These are phyloP conservation scores for Santalum album DNA, from an alignment of 164 flowering plant species.

Conservation along the genomic window DNA sequence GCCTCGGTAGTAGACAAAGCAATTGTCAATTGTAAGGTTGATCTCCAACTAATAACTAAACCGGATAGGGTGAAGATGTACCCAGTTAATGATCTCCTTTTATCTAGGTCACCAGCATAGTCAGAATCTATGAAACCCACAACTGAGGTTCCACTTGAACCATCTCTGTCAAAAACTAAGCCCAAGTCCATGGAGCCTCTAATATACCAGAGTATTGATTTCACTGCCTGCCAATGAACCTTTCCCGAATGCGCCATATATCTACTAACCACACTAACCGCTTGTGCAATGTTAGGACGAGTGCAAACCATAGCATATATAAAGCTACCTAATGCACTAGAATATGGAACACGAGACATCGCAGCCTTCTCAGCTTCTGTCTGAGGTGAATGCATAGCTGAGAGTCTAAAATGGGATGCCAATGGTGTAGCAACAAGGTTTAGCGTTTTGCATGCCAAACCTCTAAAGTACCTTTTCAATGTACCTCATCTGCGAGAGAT, in stretches of 20 bases:
- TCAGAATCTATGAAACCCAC: slow-evolving; percentile 12
- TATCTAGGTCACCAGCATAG: slow-evolving; percentile 13
- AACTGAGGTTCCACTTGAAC: no score
- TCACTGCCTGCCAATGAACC: slow-evolving; percentile 8
- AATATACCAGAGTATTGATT: slow-evolving; percentile 5
- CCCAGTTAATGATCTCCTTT: slow-evolving; percentile 9
- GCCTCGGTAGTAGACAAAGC: not conserved
- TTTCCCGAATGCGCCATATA: no score
- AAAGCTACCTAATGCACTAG: slow-evolving; percentile 1
- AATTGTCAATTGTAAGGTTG: not conserved
- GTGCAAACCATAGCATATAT: slow-evolving; percentile 13
- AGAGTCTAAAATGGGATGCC: not conserved
- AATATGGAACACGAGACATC: slow-evolving; percentile 1
- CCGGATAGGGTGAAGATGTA: slow-evolving; percentile 9
- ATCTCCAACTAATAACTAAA: not conserved
- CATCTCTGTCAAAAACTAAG: no score
- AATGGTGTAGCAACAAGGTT: not conserved
- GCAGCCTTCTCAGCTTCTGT: no score
- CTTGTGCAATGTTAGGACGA: slow-evolving; percentile 9
- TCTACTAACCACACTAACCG: slow-evolving; percentile 2
- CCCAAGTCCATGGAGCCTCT: no score
- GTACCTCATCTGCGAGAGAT: not conserved
- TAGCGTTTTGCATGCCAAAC: not conserved
- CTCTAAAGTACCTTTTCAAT: no score
- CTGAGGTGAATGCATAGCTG: not conserved